These are phyloP conservation scores for Xylaria curta DNA, from an alignment of 495 filamentous ascomycete genomes.

Conservation along the genomic window DNA sequence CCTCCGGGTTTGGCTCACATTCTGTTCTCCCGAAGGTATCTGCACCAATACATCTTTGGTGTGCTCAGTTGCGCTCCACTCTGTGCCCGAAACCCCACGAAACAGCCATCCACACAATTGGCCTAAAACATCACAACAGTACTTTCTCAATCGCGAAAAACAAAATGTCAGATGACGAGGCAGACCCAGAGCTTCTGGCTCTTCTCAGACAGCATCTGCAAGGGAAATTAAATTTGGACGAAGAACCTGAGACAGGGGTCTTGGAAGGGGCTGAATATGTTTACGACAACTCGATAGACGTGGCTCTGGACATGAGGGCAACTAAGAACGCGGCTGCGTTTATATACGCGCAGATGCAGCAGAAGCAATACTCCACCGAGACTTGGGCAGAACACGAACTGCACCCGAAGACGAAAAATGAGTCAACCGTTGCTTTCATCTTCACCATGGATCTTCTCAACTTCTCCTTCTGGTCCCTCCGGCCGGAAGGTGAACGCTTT, in stretches of 20 bases:
- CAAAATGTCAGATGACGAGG: conserved; percentile 86
- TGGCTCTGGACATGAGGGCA: conserved; percentile 77
- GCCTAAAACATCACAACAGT: background rate
- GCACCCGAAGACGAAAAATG: conserved; percentile 83
- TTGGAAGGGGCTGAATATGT: conserved; percentile 83
- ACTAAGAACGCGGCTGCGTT: conserved; percentile 80
- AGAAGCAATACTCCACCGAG: conserved; percentile 80
- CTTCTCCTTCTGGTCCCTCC: conserved; percentile 93
- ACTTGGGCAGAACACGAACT: conserved; percentile 88
- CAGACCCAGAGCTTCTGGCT: conserved; percentile 84
- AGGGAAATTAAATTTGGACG: conserved; percentile 52
- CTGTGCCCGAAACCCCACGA: conserved; percentile 18
- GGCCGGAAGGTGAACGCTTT: conserved; percentile 68
- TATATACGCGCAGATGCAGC: conserved; percentile 81
- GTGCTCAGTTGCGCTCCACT: conserved; percentile 15
- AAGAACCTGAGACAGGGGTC: conserved; percentile 77
- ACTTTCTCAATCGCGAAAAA: background rate
- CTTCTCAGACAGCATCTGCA: conserved; percentile 83
- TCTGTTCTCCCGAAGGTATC: conserved; percentile 8
- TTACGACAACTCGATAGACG: conserved; percentile 92
- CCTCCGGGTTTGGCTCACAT: background rate
- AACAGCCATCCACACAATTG: conserved; percentile 7
- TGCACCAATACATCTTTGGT: background rate
- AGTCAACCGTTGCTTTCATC: conserved; percentile 83
- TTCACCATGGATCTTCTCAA: conserved; percentile 97